Evolutionary conservation across 768 basidiomycete genomes (phyloP), one percentile per base, ranked within the genome.

Genomic region (Tulasnella sp.): DNA sequence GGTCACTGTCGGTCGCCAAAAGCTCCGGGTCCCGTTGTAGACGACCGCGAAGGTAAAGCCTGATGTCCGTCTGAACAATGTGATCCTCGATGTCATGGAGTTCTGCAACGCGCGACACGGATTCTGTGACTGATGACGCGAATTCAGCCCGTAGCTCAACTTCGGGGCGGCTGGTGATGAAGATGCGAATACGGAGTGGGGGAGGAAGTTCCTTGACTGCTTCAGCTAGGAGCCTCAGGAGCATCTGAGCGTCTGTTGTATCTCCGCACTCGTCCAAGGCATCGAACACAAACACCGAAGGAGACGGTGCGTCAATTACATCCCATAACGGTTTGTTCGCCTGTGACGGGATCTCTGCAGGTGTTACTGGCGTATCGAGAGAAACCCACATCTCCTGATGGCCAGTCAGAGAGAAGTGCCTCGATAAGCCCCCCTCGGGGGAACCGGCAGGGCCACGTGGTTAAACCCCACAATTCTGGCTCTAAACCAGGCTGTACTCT

Each of bases 211-310:
- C 9, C 19, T 12, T 1, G 64, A 24, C 19, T 52, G 53, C 4
- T 46, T 27, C 34, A 3, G 62, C 58, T 15, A 73, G 62, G 12
- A 71, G 45, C 10, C n/a, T 15, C 22, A 72, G 62, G 2, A 71
- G 48, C 2, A 45, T 24, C 21, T 58, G 48, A 3, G 51, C 41
- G 10, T 22, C 56, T 22, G 42, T 46, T 24, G 19, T 43, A 21
- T 31, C 45, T 15, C 15, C 34, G n/a, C 72, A 68, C 64, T 74
- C 72, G 61, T 74, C 72, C 29, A 74, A 60, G 1, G 68, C 73
- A 60, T 75, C 73, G 22, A 75, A 63, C 49, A 73, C 65, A 51
- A 74, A 60, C 11, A 74, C 49, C 27, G 69, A 27, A 7, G 62
- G 65, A 21, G 49, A 25, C n/a, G 34, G 34, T 17, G 53, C 9